Evolutionary conservation across 1,284 basidiomycete species (phyloP), one percentile per base, ranked within the genome.

Genomic region (Ganoderma multipileum): DNA sequence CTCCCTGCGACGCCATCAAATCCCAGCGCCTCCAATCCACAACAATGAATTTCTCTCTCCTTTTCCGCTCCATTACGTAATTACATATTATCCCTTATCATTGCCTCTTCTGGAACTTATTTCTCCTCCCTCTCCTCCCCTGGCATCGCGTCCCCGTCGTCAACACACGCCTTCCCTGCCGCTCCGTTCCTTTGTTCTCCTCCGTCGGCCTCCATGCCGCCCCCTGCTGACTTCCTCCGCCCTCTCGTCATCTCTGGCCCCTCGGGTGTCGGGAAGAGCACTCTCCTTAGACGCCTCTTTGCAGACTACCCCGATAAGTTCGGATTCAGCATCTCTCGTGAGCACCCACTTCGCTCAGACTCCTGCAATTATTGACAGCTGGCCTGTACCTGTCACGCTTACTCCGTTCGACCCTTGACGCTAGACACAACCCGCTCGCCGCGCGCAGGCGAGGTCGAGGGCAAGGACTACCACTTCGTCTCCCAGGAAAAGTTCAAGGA

Each of bases 321-420:
- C 80, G 95, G 95, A 6, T 99, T 99, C 84, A 92, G 90, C 75
- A 93, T 99, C 67, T 98, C 96, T 64, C 97, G 96, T 97, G 81
- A 74, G 92, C 83, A 41, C 41, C 67, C 42, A 30, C 63, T 60
- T 64, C 55, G 64, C 63, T 66, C 42, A 44, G 60, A 55, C 58
- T 65, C 55, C 65, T 67, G 68, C 70, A 66, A 65, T 33, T 47
- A 16, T 54, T 64, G 67, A 71, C 60, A 68, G 57, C 70, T 67
- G 58, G 65, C 67, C 65, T 68, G 63, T 67, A 57, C 64, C 57
- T 58, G 65, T 69, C 47, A 36, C 61, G 7, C 36, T 12, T 23
- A 28, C 50, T 52, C 61, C 65, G 33, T 66, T n/a, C 67, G 63
- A 50, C 63, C 70, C 62, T 67, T 63, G 38, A n/a, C 44, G 7